Base-by-base conservation (phyloP, 768 basidiomycete species). In the Termitomyces sp. region DNA sequence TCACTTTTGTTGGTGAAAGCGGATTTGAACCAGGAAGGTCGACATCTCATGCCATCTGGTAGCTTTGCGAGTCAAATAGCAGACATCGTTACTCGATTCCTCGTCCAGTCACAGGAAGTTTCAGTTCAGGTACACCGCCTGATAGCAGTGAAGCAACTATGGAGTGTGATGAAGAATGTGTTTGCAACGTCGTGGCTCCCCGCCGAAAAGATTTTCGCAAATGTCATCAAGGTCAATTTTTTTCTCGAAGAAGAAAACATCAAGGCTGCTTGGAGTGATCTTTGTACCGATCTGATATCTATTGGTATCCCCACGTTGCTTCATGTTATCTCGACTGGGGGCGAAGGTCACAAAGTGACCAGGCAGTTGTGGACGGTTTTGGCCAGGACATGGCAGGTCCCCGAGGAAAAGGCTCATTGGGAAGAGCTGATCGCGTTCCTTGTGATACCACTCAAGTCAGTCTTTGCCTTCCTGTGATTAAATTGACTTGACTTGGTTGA, bases 1-100 rank as follows among this genome's bases (percentile, higher is more conserved):
- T 76, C 80, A 0, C 73, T 88, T 18, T 69, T 88, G n/a, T 75
- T 84, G 26, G 77, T 70, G 18, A 78, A 76, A 44, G 70, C 78
- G 10, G 75, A 79, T 52, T 64, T 80, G 12, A 73, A 75, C 0
- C 74, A 79, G 56, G 73, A 67, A 22, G 65, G 65, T 33, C 69
- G 68, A 1, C 73, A 77, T 61, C 63, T 76, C 13, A 70, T 74
- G 1, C 60, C 75, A 3, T 58, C 72, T 18, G 56, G 75, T 0
- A 63, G 70, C 4, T 70, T 77, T 51, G 69, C 76, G 16, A 66
- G 61, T 16, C 68, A 64, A 46, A 61, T 78, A 2, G 72, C 75
- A 0, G 59, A 66, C 3, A 66, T 76, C 22, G 58, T 85, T 7
- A 61, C 62, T 12, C 66, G 66, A 2, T 76, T 83, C 60, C 62